A percentile compares a stretch with the other conserved stretches of the same genome.
Evolutionary conservation across 345 rosid genomes (phyloP).

Genomic region (Abelmoschus esculentus): DNA sequence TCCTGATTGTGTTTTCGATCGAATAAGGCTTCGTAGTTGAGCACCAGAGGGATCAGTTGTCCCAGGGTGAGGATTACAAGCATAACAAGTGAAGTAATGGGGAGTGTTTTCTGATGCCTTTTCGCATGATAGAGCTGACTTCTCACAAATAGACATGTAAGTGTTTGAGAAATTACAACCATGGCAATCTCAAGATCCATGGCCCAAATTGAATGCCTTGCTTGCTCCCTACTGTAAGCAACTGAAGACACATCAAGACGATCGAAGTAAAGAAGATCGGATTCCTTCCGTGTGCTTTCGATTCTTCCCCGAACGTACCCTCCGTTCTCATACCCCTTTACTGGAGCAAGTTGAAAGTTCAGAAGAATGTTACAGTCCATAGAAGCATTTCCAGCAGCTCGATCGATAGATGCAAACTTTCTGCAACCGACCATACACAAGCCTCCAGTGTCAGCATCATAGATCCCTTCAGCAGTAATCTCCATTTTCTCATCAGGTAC

Average conservation of each 20-base stretch:
- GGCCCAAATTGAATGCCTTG: constrained; percentile 21
- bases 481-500: neutral
- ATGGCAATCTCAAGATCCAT: constrained; percentile 39
- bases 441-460: constrained; percentile 31
- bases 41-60: constrained; percentile 31
- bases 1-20: neutral
- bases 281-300: constrained; percentile 26
- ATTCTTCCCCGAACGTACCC: constrained; percentile 31
- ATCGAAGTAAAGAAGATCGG: constrained; percentile 34
- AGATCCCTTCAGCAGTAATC: constrained; percentile 50
- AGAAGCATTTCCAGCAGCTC: neutral
- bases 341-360: constrained; percentile 32
- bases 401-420: neutral
- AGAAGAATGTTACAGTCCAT: constrained; percentile 36
- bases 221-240: constrained; percentile 16
- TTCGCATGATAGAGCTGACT: constrained; percentile 35
- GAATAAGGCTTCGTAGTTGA: constrained; percentile 41
- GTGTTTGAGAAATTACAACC: constrained; percentile 36
- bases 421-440: constrained; percentile 54
- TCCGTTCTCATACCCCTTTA: constrained; percentile 14
- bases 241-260: constrained; percentile 18
- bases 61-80: constrained; percentile 39
- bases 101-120: constrained; percentile 30
- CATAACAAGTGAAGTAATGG: constrained; percentile 40
- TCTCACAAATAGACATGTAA: constrained; percentile 32